Percentiles rank a stretch among this genome's conserved stretches.
Evolutionary conservation across 2,329 filamentous ascomycete species (phyloP).

Genomic region (Scytalidium sp.): DNA sequence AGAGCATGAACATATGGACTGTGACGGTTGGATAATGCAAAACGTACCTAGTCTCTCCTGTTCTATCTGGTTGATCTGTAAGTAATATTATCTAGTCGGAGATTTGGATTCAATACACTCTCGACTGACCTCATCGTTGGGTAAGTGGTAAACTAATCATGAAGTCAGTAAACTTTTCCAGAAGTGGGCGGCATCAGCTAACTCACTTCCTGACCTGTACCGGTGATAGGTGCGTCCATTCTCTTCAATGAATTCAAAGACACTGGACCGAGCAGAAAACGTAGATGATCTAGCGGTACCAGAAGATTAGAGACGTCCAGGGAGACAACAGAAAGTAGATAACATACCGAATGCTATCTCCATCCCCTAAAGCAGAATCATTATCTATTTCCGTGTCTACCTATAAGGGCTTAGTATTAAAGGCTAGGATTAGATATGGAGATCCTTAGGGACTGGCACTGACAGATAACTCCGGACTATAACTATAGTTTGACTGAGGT

Average conservation of each 20-base stretch:
- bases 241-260: slow-evolving; percentile 15
- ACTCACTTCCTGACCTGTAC: slow-evolving; percentile 18
- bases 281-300: slow-evolving; percentile 57
- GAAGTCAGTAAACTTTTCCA: background rate
- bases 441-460: background rate
- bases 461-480: background rate
- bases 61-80: slow-evolving; percentile 2
- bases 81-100: too few relatives aligned
- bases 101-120: too few relatives aligned
- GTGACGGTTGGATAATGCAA: background rate
- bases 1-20: background rate
- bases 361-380: background rate
- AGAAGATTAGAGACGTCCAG: too few relatives aligned
- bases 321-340: background rate
- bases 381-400: background rate
- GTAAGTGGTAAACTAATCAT: slow-evolving; percentile 15
- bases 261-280: slow-evolving; percentile 11
- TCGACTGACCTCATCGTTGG: slow-evolving; percentile 38
- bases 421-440: background rate
- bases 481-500: background rate
- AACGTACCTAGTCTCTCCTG: slow-evolving; percentile 8
- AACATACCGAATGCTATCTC: background rate
- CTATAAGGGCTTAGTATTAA: background rate
- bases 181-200: background rate
- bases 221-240: slow-evolving; percentile 22